Percentiles rank a stretch among this genome's conserved stretches.
Evolutionary conservation across 164 flowering plant species (phyloP).

Genomic region (Macadamia tetraphylla): DNA sequence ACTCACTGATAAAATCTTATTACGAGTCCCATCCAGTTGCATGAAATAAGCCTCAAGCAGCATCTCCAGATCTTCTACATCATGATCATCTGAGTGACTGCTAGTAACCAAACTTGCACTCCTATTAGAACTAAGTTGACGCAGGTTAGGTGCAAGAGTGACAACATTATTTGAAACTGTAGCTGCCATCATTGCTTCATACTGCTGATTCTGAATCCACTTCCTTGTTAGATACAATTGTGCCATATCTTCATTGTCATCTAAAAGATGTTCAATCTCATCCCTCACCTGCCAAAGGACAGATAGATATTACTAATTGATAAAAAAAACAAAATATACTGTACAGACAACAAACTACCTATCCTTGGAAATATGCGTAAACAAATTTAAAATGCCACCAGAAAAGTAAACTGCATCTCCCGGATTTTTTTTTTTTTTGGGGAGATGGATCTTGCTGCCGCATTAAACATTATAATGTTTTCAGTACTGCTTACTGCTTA

Average conservation of each 20-base stretch:
- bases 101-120: constrained; percentile 72
- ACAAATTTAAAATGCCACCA: no score
- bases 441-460: no score
- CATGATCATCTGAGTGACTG: constrained; percentile 46
- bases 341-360: no score
- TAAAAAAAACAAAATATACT: no score
- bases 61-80: constrained; percentile 98
- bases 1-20: constrained; percentile 89
- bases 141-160: constrained; percentile 33
- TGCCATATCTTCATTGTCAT: constrained; percentile 96
- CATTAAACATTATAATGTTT: no score
- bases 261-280: constrained; percentile 91
- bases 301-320: neutral
- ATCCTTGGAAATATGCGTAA: no score
- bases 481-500: no score
- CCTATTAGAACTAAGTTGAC: constrained; percentile 44
- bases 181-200: constrained; percentile 43
- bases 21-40: constrained; percentile 96
- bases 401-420: no score
- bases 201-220: constrained; percentile 75
- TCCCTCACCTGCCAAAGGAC: constrained; percentile 72
- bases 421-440: no score
- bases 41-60: constrained; percentile 95
- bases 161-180: constrained; percentile 42
- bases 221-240: constrained; percentile 84